A percentile compares a stretch with the other conserved stretches of the same genome.
These are phyloP conservation scores for Colletotrichum sp. DNA, from an alignment of 2,329 filamentous ascomycete species.

Conservation along the genomic window DNA sequence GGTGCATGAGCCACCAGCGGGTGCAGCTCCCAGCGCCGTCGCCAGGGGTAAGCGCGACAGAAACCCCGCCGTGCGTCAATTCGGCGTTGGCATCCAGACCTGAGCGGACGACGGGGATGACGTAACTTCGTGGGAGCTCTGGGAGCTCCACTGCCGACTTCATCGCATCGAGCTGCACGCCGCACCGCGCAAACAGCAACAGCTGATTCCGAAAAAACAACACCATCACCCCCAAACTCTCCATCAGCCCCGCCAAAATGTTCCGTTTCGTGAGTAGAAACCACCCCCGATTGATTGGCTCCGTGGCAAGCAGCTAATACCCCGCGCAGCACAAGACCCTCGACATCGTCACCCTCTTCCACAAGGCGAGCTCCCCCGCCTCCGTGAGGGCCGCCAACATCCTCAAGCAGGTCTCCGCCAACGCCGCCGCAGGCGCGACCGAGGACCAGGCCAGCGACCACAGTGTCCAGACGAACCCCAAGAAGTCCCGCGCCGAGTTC, in stretches of 20 bases:
- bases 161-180: constrained; percentile 9
- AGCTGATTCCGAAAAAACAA: background rate
- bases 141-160: constrained; percentile 22
- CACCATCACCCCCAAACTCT: background rate
- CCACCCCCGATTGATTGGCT: background rate
- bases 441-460: constrained; percentile 77
- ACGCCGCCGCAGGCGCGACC: constrained; percentile 70
- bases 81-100: constrained; percentile 4
- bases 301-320: constrained; percentile 16
- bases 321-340: constrained; percentile 71
- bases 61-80: constrained; percentile 3
- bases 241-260: constrained; percentile 36
- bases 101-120: constrained; percentile 14
- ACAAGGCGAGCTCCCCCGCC: constrained; percentile 76
- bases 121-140: constrained; percentile 17
- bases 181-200: background rate
- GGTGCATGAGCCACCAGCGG: background rate
- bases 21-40: background rate
- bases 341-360: constrained; percentile 96
- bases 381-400: constrained; percentile 77
- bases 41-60: background rate
- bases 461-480: constrained; percentile 57
- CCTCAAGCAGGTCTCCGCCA: constrained; percentile 80
- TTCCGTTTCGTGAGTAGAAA: constrained; percentile 49
- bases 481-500: constrained; percentile 69